phyloP scores from a whole-genome alignment of 1,284 basidiomycete species.

The Ganoderma lingzhi region DNA sequence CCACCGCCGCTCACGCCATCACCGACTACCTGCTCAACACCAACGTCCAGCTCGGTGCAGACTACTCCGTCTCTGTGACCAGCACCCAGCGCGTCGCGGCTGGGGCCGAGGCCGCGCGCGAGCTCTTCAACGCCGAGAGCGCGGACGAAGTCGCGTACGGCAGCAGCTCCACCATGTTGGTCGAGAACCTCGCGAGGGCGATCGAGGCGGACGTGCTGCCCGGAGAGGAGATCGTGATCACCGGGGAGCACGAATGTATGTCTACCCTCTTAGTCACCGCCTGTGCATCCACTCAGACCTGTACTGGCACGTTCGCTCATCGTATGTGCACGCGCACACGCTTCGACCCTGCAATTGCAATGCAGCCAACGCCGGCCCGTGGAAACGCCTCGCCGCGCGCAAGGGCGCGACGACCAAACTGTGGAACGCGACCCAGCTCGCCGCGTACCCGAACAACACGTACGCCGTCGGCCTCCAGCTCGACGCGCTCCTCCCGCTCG shows the following conservation, averaged over 20 bases:
- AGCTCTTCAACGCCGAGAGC: constrained; percentile 69
- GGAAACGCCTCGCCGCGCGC: constrained; percentile 78
- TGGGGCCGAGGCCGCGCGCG: constrained; percentile 59
- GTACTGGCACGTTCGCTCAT: no score
- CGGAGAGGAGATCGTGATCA: constrained; percentile 79
- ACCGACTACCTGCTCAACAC: constrained; percentile 73
- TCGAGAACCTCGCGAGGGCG: constrained; percentile 70
- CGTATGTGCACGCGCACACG: background rate
- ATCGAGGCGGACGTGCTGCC: constrained; percentile 59
- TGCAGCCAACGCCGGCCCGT: constrained; percentile 78
- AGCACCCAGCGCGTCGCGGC: constrained; percentile 62
- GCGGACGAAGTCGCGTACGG: constrained; percentile 73
- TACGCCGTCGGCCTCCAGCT: constrained; percentile 69
- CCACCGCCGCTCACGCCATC: constrained; percentile 63
- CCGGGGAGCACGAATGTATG: constrained; percentile 80
- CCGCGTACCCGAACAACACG: constrained; percentile 61
- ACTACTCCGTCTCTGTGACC: constrained; percentile 64
- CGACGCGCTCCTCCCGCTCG: constrained; percentile 67
- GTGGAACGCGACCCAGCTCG: constrained; percentile 59
- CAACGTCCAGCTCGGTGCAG: constrained; percentile 78
- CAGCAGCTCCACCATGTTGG: constrained; percentile 70
- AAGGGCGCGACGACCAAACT: constrained; percentile 61
- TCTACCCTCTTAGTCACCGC: constrained; percentile 8
- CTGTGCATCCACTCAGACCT: background rate
- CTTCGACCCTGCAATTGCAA: background rate